These are phyloP conservation scores for Nadsonia commutata DNA, from an alignment of 1,139 yeast species.

Conservation along the genomic window DNA sequence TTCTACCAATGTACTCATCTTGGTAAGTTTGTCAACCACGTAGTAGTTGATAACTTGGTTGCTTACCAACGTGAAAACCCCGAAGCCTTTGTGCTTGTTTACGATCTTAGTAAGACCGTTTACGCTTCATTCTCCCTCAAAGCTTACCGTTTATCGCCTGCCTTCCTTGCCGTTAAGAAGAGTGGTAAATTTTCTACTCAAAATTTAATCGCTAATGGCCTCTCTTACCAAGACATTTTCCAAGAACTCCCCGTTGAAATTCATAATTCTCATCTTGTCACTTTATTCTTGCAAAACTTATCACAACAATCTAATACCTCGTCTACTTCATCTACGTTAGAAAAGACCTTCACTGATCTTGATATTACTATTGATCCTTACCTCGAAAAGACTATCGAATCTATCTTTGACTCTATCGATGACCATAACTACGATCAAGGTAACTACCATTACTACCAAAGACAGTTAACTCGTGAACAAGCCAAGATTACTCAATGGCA, in stretches of 20 bases:
- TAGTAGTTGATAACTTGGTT: conserved; percentile 51
- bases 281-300: conserved; percentile 25
- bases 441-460: conserved; percentile 64
- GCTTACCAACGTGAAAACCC: conserved; percentile 48
- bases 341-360: conserved; percentile 23
- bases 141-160: conserved; percentile 54
- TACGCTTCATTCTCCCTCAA: conserved; percentile 46
- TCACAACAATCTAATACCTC: conserved; percentile 10
- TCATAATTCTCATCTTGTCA: conserved; percentile 42
- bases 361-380: conserved; percentile 28
- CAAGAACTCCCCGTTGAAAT: conserved; percentile 58
- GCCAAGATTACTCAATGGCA: conserved; percentile 64
- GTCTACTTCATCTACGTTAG: conserved; percentile 7
- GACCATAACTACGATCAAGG: conserved; percentile 70
- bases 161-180: conserved; percentile 40
- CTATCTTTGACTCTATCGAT: conserved; percentile 60
- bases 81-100: conserved; percentile 53
- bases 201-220: conserved; percentile 42
- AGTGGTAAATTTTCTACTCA: conserved; percentile 47
- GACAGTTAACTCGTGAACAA: conserved; percentile 59
- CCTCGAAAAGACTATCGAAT: conserved; percentile 40
- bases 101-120: conserved; percentile 37
- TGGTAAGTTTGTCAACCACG: conserved; percentile 50
- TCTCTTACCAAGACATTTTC: conserved; percentile 54
- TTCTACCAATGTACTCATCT: conserved; percentile 65